Evolutionary conservation across 306 rosid species (phyloP).

Genomic region (Fagus crenata): DNA sequence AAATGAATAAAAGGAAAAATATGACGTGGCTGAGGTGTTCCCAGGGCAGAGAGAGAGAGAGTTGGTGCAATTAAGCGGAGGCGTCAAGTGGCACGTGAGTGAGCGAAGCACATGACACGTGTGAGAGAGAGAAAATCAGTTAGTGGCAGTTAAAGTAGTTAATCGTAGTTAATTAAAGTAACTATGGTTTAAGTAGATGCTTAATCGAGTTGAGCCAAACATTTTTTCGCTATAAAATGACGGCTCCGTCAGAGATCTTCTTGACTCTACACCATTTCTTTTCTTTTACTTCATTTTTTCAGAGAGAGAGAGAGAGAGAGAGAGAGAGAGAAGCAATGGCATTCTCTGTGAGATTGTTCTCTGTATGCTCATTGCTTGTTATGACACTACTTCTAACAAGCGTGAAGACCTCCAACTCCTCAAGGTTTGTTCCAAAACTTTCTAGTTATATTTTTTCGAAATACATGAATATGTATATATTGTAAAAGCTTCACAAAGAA

Average conservation of each 20-base stretch:
- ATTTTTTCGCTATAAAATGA: conserved; percentile 47
- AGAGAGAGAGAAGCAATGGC: conserved; percentile 47
- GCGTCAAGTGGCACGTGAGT: conserved; percentile 44
- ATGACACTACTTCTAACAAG: conserved; percentile 27
- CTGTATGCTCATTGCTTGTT: conserved; percentile 31
- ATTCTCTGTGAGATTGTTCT: conserved; percentile 31
- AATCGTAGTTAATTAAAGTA: conserved; percentile 34
- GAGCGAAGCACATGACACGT: conserved; percentile 49
- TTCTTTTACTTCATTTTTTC: conserved; percentile 19
- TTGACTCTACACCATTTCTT: conserved; percentile 27
- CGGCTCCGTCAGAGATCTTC: conserved; percentile 32
- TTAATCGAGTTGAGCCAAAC: conserved; percentile 2
- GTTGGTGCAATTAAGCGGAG: conserved; percentile 17
- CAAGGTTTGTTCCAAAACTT: conserved; percentile 41
- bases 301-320: conserved; percentile 7
- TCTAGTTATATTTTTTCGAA: neutral
- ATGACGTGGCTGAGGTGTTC: conserved; percentile 29
- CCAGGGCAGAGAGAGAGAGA: neutral
- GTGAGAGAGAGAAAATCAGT: conserved; percentile 35
- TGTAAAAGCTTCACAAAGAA: neutral
- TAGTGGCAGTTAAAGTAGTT: conserved; percentile 62
- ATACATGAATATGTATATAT: neutral
- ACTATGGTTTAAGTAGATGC: conserved; percentile 44
- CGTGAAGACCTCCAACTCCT: conserved; percentile 31
- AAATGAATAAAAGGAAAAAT: neutral